Conservation (phyloP, 768 basidiomycete species). For the Tricholoma saponaceum region DNA sequence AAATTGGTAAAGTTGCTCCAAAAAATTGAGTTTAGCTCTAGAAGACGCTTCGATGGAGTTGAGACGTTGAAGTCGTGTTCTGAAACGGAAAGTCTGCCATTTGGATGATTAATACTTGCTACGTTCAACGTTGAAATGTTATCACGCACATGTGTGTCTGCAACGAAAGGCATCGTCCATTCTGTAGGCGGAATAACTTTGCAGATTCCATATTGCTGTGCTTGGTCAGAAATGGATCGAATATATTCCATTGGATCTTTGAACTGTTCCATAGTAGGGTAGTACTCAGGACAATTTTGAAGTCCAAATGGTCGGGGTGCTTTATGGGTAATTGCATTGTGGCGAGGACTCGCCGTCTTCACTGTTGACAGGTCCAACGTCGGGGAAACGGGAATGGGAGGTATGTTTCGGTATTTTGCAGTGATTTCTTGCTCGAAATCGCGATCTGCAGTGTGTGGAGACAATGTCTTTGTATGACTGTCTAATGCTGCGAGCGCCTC, state of each 20-base stretch:
- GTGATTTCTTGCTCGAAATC: conserved; percentile 44
- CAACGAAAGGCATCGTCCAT: conserved; percentile 96
- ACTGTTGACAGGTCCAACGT: conserved; percentile 66
- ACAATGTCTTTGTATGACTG: conserved; percentile 56
- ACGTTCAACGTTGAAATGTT: conserved; percentile 39
- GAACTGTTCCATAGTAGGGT: conserved; percentile 89
- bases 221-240: conserved; percentile 68
- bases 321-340: conserved; percentile 27
- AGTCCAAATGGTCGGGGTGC: conserved; percentile 79
- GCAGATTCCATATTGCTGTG: conserved; percentile 82
- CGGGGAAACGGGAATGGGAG: conserved; percentile 60
- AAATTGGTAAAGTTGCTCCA: conserved; percentile 95
- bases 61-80: conserved; percentile 89
- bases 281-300: conserved; percentile 85
- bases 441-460: conserved; percentile 50
- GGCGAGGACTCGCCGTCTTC: conserved; percentile 58
- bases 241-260: conserved; percentile 94
- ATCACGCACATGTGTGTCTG: conserved; percentile 81
- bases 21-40: conserved; percentile 93
- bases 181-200: conserved; percentile 91
- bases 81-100: conserved; percentile 84
- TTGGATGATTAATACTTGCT: conserved; percentile 12
- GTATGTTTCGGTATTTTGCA: conserved; percentile 43
- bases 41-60: conserved; percentile 98
- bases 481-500: conserved; percentile 80